Conservation (phyloP, 208 protist species). For the Trypanosomatidae sp. region DNA sequence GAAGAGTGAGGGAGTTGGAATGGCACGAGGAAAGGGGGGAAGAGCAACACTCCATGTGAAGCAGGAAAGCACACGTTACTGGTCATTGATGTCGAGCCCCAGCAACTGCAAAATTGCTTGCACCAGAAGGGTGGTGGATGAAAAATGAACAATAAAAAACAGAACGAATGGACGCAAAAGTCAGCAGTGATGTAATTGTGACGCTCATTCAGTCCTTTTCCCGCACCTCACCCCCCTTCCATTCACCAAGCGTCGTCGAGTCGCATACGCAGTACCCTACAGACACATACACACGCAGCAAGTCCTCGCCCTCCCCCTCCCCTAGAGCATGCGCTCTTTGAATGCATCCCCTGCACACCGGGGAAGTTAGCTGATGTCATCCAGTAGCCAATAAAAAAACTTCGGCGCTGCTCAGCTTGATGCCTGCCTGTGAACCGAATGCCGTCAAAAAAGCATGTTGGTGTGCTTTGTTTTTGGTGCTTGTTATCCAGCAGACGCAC, state of each 20-base stretch:
- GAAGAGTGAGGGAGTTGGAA: background rate
- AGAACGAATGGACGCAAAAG: background rate
- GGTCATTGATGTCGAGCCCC: background rate
- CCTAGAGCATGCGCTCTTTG: background rate
- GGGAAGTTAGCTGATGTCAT: background rate
- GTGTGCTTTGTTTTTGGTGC: background rate
- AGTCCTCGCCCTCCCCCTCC: background rate
- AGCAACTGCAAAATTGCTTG: background rate
- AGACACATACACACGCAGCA: background rate
- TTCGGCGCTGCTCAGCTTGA: background rate
- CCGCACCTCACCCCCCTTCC: background rate
- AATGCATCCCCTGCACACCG: background rate
- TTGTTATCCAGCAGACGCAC: background rate
- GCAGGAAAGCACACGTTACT: background rate
- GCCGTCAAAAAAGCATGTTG: background rate
- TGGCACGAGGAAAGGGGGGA: background rate
- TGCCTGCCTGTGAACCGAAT: background rate
- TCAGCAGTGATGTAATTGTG: background rate
- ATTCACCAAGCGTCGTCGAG: background rate
- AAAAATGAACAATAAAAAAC: background rate
- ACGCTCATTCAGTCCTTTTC: background rate
- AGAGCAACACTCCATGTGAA: background rate
- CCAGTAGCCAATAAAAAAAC: background rate
- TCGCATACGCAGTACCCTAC: background rate
- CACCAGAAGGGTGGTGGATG: background rate